phyloP scores from a whole-genome alignment of 768 basidiomycete genomes.

The Calvatia gigantea region DNA sequence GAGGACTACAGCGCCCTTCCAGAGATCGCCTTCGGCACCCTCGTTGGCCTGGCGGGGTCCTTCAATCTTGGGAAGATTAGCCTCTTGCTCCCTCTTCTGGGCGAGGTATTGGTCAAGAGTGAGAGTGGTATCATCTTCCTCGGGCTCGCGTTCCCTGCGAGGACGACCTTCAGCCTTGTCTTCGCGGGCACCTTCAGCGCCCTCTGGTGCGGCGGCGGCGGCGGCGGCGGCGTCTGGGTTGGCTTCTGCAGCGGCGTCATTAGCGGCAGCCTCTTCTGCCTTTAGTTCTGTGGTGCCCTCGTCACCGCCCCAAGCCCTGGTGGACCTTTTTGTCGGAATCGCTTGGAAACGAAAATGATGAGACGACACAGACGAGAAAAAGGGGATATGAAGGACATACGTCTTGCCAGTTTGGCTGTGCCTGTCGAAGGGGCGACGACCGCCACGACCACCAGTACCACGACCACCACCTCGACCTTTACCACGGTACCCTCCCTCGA shows the following conservation, averaged over 20 bases:
- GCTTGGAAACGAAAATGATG: conserved; percentile 34
- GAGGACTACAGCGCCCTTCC: conserved; percentile 69
- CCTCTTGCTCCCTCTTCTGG: conserved; percentile 65
- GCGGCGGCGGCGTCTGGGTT: conserved; percentile 31
- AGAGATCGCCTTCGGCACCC: conserved; percentile 63
- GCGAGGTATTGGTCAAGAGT: conserved; percentile 93
- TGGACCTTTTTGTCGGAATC: conserved; percentile 95
- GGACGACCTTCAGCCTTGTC: conserved; percentile 34
- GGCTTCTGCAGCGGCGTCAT: conserved; percentile 62
- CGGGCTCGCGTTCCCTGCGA: conserved; percentile 57
- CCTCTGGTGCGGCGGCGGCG: no score
- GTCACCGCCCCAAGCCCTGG: conserved; percentile 93
- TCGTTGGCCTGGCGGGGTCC: conserved; percentile 75
- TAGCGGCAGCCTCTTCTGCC: conserved; percentile 70
- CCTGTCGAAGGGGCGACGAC: conserved; percentile 79
- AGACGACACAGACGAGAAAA: conserved; percentile 15
- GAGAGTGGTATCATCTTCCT: conserved; percentile 92
- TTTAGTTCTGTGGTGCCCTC: conserved; percentile 82
- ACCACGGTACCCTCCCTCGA: conserved; percentile 46
- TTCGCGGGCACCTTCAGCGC: conserved; percentile 35
- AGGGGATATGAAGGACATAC: conserved; percentile 38
- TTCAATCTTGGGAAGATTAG: conserved; percentile 76
- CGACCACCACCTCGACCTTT: conserved; percentile 50
- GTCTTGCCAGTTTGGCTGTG: conserved; percentile 84
- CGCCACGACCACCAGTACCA: conserved; percentile 47